A percentile compares a stretch with the other conserved stretches of the same genome.
phyloP scores from a whole-genome alignment of 164 flowering plant species.

The Umbellularia californica region DNA sequence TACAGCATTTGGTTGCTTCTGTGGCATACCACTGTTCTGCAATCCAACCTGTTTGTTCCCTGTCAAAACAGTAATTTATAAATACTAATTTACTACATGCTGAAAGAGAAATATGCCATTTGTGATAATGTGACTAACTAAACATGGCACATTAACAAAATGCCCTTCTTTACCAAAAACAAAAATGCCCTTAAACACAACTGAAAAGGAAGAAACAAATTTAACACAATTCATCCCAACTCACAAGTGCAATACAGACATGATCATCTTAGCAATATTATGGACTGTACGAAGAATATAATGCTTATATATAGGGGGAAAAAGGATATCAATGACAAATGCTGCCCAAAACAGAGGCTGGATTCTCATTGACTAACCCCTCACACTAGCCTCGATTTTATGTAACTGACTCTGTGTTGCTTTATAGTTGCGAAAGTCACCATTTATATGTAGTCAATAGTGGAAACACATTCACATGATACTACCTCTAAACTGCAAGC shows the following conservation, averaged over 20 bases:
- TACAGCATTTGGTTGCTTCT: conserved; percentile 8
- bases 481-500: background rate
- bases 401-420: conserved; percentile 26
- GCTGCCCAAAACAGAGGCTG: background rate
- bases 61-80: background rate
- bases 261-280: background rate
- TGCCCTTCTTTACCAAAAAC: no score
- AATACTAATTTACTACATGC: background rate
- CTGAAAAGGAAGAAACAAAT: background rate
- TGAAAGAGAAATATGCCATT: background rate
- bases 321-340: background rate
- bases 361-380: conserved; percentile 27
- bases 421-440: conserved; percentile 36
- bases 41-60: conserved; percentile 5
- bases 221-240: background rate
- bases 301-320: background rate
- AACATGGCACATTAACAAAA: background rate
- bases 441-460: conserved; percentile 51
- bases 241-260: background rate
- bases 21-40: conserved; percentile 4
- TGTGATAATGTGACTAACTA: background rate
- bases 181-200: background rate
- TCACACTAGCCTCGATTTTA: conserved; percentile 17
- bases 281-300: background rate
- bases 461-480: conserved; percentile 3